Percentiles rank a stretch among this genome's conserved stretches.
These are phyloP conservation scores for Blastomyces parvus DNA, from an alignment of 2,329 filamentous ascomycete species.

Conservation along the genomic window DNA sequence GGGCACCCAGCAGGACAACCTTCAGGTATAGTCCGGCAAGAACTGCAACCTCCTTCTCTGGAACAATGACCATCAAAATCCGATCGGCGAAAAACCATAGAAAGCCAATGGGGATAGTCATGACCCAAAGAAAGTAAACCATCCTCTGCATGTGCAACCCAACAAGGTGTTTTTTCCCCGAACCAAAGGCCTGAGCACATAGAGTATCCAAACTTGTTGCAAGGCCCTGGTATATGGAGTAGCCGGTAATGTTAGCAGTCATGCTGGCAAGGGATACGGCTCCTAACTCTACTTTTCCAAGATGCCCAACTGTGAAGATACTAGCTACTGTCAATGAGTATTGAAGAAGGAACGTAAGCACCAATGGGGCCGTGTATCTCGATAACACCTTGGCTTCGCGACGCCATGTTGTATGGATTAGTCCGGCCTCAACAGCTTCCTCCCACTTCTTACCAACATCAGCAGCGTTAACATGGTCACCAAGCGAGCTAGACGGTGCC, in stretches of 20 bases:
- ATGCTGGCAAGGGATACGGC: slow-evolving; percentile 63
- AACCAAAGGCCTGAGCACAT: slow-evolving; percentile 88
- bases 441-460: slow-evolving; percentile 67
- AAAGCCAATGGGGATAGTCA: slow-evolving; percentile 62
- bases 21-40: slow-evolving; percentile 66
- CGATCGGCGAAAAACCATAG: slow-evolving; percentile 61
- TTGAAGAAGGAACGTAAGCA: slow-evolving; percentile 67
- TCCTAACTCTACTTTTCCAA: slow-evolving; percentile 61
- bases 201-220: slow-evolving; percentile 86
- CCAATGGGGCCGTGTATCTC: slow-evolving; percentile 60
- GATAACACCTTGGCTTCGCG: slow-evolving; percentile 74
- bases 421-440: slow-evolving; percentile 68
- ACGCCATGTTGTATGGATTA: slow-evolving; percentile 84
- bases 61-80: slow-evolving; percentile 58
- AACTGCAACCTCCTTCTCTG: slow-evolving; percentile 58
- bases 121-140: slow-evolving; percentile 63
- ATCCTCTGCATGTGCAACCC: slow-evolving; percentile 75
- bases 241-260: slow-evolving; percentile 70
- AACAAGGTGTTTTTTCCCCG: slow-evolving; percentile 78
- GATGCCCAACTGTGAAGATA: slow-evolving; percentile 66
- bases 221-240: slow-evolving; percentile 71
- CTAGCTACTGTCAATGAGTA: slow-evolving; percentile 77
- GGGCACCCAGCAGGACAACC: slow-evolving; percentile 59
- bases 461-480: slow-evolving; percentile 34
- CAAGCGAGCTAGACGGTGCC: slow-evolving; percentile 34